A percentile compares a stretch with the other conserved stretches of the same genome.
Conservation (phyloP, 164 flowering plant genomes). For the grape (Vitis vinifera) region ASM3070453v1 NC_081815.1:1520501-1521000, state of each 20-base stretch:
- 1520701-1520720: conserved; percentile 90
- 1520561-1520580: too few relatives aligned
- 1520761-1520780: not conserved
- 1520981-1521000: too few relatives aligned
- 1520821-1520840: conserved; percentile 99
- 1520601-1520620: conserved; percentile 52
- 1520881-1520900: conserved; percentile 99
- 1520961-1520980: too few relatives aligned
- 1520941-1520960: too few relatives aligned
- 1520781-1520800: not conserved
- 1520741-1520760: not conserved
- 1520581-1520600: conserved; percentile 52
- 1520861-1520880: conserved; percentile 91
- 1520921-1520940: not conserved
- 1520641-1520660: conserved; percentile 32
- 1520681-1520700: conserved; percentile 96
- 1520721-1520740: conserved; percentile 54
- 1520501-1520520: too few relatives aligned
- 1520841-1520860: conserved; percentile 97
- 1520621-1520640: conserved; percentile 17
- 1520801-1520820: conserved; percentile 88
- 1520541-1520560: not conserved
- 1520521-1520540: not conserved
- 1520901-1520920: conserved; percentile 66
- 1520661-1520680: conserved; percentile 79